These are phyloP conservation scores for Pythium folliculosum DNA, from an alignment of 352 stramenopile species.

Conservation along the genomic window DNA sequence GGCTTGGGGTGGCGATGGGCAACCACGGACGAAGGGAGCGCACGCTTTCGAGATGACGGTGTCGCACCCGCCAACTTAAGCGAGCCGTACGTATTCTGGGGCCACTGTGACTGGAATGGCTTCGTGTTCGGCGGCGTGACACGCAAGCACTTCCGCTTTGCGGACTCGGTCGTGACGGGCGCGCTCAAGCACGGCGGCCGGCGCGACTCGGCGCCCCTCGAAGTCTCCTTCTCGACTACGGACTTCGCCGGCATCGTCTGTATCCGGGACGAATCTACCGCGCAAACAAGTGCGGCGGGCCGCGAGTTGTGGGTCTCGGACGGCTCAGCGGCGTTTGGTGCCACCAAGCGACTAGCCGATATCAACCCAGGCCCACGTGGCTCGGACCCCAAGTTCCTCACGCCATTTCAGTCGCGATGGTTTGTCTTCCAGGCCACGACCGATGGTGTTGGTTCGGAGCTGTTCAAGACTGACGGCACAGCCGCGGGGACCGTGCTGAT, in stretches of 20 bases:
- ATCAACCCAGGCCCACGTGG: conserved; percentile 33
- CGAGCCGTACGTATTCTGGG: conserved; percentile 67
- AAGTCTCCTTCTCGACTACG: conserved; percentile 33
- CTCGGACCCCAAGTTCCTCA: conserved; percentile 50
- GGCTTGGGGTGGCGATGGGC: conserved; percentile 64
- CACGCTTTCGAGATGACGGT: conserved; percentile 21
- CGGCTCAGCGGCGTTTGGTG: conserved; percentile 22
- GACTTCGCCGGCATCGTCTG: conserved; percentile 85
- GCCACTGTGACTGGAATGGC: conserved; percentile 70
- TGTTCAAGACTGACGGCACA: conserved; percentile 67
- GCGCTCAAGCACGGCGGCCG: conserved; percentile 68
- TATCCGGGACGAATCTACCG: conserved; percentile 27
- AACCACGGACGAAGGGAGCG: conserved; percentile 42
- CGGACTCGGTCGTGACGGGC: conserved; percentile 61
- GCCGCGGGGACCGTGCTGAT: conserved; percentile 42
- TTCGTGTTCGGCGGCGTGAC: conserved; percentile 49
- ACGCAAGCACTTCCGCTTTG: conserved; percentile 72
- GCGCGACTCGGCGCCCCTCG: conserved; percentile 38
- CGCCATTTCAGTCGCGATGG: conserved; percentile 34
- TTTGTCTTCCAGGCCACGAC: conserved; percentile 63
- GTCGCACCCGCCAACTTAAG: conserved; percentile 9
- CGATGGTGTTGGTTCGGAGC: conserved; percentile 42
- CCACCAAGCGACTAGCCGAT: conserved; percentile 52
- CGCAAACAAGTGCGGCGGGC: conserved; percentile 20
- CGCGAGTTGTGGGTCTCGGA: conserved; percentile 72